Evolutionary conservation across 116 monocot genomes (phyloP), one percentile per base, ranked within the genome.

Genomic region (Trichopus zeylanicus): DNA sequence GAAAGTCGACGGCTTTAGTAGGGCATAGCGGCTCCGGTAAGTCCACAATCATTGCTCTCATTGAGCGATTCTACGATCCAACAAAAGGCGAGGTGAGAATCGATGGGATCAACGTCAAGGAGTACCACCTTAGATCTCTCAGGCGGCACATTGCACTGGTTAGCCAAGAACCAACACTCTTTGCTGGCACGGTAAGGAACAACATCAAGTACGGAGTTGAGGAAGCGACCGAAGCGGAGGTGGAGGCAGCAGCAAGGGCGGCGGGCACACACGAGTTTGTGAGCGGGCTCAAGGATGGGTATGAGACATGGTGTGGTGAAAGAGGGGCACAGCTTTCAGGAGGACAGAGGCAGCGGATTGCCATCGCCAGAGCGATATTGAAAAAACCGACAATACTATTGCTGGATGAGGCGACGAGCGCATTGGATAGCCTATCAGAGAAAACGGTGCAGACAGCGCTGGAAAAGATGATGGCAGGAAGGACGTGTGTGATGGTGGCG

Each of bases 161-260:
- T 31, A 34, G 63, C 26, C 70, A 70, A 32, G 70, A 70, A 33
- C 62, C 70, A 0, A 48, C 56, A 0, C 47, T 70, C 2, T 63
- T 63, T 56, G 19, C 56, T 3, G 55, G 62, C 2, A 63, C 55
- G 13, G 56, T 70, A 16, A 0, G 39, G 8, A 46, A 70, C 13
- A 70, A 62, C 39, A 69, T 69, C 22, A n/a, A 13, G 13, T 42
- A 42, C 4, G 42, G 42, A 16, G 42, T 42, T 1, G 42, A 42
- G 8, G 13, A 12, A n/a, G 13, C 42, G 3, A 42, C 42, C 1
- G 42, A 42, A n/a, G 42, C 42, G 3, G 42, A 42, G 13, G n/a
- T 42, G 3, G 42, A 42, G 16, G 8, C 42, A 1, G 42, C 42
- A 3, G 42, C 42, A 13, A 42, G 42, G 12, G 42, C 16, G 12